Percentiles rank a stretch among this genome's conserved stretches.
phyloP scores from a whole-genome alignment of 2,329 filamentous ascomycete species.

The Penicillium sp. region DNA sequence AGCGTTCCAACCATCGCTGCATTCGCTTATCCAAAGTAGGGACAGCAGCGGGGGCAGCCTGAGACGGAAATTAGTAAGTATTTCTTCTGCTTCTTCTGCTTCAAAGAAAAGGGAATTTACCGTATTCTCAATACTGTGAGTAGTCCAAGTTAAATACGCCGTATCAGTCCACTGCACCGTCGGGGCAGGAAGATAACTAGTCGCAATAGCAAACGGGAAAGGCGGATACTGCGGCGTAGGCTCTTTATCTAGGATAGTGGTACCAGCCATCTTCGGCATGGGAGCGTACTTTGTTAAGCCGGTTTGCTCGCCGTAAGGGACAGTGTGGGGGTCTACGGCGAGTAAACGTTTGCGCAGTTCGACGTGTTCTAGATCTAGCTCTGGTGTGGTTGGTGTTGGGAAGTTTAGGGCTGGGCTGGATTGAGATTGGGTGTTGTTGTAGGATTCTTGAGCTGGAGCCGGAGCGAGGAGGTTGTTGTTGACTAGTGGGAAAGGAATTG shows the following conservation, averaged over 20 bases:
- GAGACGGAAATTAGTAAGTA: too few species aligned
- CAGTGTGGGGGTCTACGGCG: slow-evolving; percentile 32
- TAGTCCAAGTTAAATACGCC: slow-evolving; percentile 54
- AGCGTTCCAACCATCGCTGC: slow-evolving; percentile 61
- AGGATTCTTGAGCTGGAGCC: background rate
- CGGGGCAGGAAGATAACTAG: slow-evolving; percentile 51
- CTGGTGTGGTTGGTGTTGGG: slow-evolving; percentile 32
- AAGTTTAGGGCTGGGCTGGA: slow-evolving; percentile 24
- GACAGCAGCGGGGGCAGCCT: slow-evolving; percentile 59
- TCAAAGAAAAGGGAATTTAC: too few species aligned
- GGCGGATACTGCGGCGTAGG: slow-evolving; percentile 59
- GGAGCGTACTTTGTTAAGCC: slow-evolving; percentile 65
- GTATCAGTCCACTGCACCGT: slow-evolving; percentile 57
- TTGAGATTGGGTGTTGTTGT: background rate
- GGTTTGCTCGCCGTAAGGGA: slow-evolving; percentile 60
- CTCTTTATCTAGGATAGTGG: slow-evolving; percentile 57
- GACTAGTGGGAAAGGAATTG: slow-evolving; percentile 3
- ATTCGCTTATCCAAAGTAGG: slow-evolving; percentile 55
- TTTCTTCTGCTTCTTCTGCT: too few species aligned
- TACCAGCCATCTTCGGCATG: slow-evolving; percentile 63
- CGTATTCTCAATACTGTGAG: slow-evolving; percentile 60
- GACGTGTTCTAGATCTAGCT: slow-evolving; percentile 20
- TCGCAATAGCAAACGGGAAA: slow-evolving; percentile 59
- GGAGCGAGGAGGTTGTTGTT: slow-evolving; percentile 10
- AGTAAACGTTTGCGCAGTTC: slow-evolving; percentile 35